These are phyloP conservation scores for Scheffersomyces titani DNA, from an alignment of 1,139 yeast genomes.

Conservation along the genomic window DNA sequence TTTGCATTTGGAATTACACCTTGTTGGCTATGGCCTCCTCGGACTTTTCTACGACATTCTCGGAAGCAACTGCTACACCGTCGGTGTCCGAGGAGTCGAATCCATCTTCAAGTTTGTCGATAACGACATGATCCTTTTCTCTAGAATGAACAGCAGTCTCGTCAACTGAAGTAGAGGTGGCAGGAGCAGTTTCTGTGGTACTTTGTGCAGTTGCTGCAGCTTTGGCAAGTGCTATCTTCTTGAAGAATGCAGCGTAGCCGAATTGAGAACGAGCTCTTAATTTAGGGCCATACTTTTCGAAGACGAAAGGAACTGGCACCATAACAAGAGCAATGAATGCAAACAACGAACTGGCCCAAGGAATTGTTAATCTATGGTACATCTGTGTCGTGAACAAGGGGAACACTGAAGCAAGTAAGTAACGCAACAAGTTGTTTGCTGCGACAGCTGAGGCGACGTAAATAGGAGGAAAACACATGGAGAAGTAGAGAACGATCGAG, in stretches of 20 bases:
- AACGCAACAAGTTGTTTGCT: conserved; percentile 74
- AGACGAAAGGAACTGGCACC: conserved; percentile 28
- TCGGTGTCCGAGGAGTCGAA: background rate
- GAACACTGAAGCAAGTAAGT: conserved; percentile 62
- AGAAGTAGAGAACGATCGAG: conserved; percentile 67
- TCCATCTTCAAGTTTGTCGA: background rate
- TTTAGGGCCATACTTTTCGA: conserved; percentile 17
- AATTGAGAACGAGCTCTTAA: conserved; percentile 20
- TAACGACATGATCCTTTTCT: background rate
- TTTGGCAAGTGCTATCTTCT: conserved; percentile 27
- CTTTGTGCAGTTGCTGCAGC: conserved; percentile 14
- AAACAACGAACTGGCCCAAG: conserved; percentile 27
- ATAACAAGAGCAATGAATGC: conserved; percentile 26
- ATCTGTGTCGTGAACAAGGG: conserved; percentile 49
- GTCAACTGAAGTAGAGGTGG: conserved; percentile 4
- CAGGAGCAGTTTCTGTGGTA: conserved; percentile 11
- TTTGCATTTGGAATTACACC: conserved; percentile 2
- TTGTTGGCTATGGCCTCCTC: conserved; percentile 7
- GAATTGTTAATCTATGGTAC: conserved; percentile 39
- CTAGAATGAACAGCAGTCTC: background rate
- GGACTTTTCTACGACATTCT: background rate
- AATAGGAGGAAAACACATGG: conserved; percentile 73
- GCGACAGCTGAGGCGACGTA: conserved; percentile 77
- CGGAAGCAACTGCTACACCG: background rate
- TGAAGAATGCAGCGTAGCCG: conserved; percentile 56